These are phyloP conservation scores for Lecanicillium sp. DNA, from an alignment of 2,329 filamentous ascomycete species.

Conservation along the genomic window DNA sequence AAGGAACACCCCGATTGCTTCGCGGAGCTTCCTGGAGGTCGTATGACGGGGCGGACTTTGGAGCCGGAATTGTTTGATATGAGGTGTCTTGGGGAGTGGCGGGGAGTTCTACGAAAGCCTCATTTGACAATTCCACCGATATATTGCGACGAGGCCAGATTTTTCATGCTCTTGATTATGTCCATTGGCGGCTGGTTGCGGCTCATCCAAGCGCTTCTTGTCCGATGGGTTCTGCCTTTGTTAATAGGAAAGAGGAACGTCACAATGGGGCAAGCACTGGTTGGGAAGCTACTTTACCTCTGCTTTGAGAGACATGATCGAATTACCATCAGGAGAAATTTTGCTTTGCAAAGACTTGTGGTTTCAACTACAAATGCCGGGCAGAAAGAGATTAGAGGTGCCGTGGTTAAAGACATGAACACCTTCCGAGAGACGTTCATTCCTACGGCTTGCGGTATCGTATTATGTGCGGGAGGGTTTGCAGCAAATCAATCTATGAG, in stretches of 20 bases:
- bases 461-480: conserved; percentile 27
- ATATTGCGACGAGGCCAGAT: conserved; percentile 3
- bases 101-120: conserved; percentile 10
- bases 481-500: conserved; percentile 21
- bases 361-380: conserved; percentile 16
- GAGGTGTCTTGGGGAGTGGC: conserved; percentile 18
- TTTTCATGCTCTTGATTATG: conserved; percentile 7
- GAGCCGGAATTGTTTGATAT: conserved; percentile 19
- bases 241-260: conserved; percentile 11
- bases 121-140: conserved; percentile 4
- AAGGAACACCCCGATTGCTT: conserved; percentile 24
- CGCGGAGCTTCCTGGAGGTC: conserved; percentile 15
- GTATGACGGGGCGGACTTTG: conserved; percentile 16
- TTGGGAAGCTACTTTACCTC: conserved; percentile 15
- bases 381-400: conserved; percentile 11
- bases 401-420: background rate
- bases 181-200: conserved; percentile 8
- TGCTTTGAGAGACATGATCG: conserved; percentile 10
- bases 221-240: conserved; percentile 7
- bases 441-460: conserved; percentile 18
- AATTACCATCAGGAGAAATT: conserved; percentile 13
- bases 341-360: conserved; percentile 8
- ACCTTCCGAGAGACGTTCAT: conserved; percentile 10
- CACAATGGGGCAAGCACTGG: conserved; percentile 16
- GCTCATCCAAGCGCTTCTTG: background rate